Base-by-base conservation (phyloP, 2,329 filamentous ascomycete species). In the Metarhizium humberi region DNA sequence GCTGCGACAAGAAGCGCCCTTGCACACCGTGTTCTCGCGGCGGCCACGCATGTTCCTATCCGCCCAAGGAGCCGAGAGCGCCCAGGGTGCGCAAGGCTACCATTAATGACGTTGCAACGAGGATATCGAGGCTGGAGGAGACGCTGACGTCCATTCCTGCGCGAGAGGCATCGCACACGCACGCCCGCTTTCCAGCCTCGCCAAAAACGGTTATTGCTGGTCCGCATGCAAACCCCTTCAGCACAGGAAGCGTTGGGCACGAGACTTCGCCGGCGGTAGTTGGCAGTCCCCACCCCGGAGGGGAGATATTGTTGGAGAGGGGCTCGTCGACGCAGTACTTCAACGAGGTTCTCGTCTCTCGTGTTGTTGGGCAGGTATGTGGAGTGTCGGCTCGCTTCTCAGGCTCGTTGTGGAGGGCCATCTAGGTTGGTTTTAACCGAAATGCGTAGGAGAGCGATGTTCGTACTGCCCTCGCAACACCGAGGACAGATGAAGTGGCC, bases 1-100 rank as follows among this genome's bases (percentile, higher is more conserved):
- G 85, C 61, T 89, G 86, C 73, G 84, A 89, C 71, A 89, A 88
- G 70, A 75, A 78, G 57, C 78, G 85, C 68, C 84, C 86, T 6
- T 90, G 86, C 65, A 78, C 80, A 56, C 88, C 88, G 64, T 90
- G 86, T 64, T 76, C 78, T 38, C 80, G 84, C 57, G 63, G 64
- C 36, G 62, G 63, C 0, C 61, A 62, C 30, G 55, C 62, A 7
- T 71, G 69, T 45, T 57, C 60, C 13, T 71, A 69, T 53, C 67
- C 69, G 6, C 60, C 63, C 32, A 38, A 54, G 5, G 63, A 63
- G 0, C 62, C 61, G 13, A 56, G 60, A 29, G 53, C 59, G 1
- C 66, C 67, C 20, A 64, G 66, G 6, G 56, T 58, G 2, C 64
- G 60, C 36, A 67, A 67, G 51, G 63, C 66, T 8, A 67, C 65